phyloP scores from a whole-genome alignment of 176 grass and related monocot species.

The Musa itinerans region DNA sequence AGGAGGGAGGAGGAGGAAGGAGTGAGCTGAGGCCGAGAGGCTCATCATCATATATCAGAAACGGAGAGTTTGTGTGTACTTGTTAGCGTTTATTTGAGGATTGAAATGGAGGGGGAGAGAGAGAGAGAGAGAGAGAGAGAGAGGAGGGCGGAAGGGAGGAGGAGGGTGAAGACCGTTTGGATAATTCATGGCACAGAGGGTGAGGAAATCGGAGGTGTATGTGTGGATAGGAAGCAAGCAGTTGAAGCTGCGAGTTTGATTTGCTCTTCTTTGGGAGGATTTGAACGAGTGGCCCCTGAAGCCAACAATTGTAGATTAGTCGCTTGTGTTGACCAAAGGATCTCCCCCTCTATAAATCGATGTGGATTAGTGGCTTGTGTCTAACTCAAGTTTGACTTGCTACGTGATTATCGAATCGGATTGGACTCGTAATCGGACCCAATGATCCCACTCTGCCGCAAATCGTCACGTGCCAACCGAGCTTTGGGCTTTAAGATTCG shows the following conservation, averaged over 20 bases:
- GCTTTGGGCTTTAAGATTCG: too few relatives aligned
- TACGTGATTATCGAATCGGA: too few relatives aligned
- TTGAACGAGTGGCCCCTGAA: too few relatives aligned
- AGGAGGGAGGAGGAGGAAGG: not conserved
- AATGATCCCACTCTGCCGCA: too few relatives aligned
- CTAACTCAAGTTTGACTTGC: too few relatives aligned
- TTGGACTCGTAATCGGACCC: too few relatives aligned
- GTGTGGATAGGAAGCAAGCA: not conserved
- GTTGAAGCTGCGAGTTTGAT: not conserved
- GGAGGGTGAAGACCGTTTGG: not conserved
- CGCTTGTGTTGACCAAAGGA: too few relatives aligned
- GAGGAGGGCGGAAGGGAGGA: not conserved
- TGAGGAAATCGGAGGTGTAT: not conserved
- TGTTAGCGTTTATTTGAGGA: not conserved
- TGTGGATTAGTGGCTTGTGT: too few relatives aligned
- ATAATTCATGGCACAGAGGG: not conserved
- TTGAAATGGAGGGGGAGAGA: constrained; percentile 19
- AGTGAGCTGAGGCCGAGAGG: not conserved
- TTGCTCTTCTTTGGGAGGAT: too few relatives aligned
- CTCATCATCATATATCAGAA: constrained; percentile 1
- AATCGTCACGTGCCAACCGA: too few relatives aligned
- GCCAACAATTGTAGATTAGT: too few relatives aligned
- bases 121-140: constrained; percentile 15
- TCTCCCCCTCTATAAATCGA: too few relatives aligned
- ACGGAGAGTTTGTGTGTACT: not conserved